A percentile compares a stretch with the other conserved stretches of the same genome.
phyloP scores from a whole-genome alignment of 208 protist species.

The Trichomonas gallinae region DNA sequence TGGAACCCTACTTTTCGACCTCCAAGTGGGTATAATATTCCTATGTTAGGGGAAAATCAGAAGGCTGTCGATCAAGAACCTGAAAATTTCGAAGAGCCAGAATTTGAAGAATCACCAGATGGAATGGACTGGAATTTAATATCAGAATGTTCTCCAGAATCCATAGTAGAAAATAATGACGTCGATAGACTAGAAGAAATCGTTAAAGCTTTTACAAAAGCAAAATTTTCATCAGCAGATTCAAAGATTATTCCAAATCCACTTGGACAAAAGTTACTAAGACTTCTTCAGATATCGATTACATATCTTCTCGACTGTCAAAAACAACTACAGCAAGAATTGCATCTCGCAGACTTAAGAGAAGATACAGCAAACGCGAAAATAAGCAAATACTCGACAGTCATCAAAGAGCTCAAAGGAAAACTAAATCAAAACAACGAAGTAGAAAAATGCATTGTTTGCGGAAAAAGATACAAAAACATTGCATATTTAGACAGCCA shows the following conservation, averaged over 20 bases:
- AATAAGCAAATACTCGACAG: background rate
- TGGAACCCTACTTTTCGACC: too few species aligned
- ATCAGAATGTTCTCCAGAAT: background rate
- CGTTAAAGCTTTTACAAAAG: background rate
- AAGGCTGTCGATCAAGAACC: too few species aligned
- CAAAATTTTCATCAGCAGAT: background rate
- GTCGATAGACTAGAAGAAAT: background rate
- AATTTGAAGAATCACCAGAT: background rate
- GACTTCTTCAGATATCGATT: background rate
- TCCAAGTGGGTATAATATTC: too few species aligned
- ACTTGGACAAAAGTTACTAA: background rate
- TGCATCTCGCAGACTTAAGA: background rate
- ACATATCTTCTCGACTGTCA: conserved; percentile 9
- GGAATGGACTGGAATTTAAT: background rate
- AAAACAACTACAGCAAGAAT: background rate
- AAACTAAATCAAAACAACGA: background rate
- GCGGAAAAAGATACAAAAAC: background rate
- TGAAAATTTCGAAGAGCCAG: too few species aligned
- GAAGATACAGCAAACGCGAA: background rate
- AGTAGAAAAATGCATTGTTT: conserved; percentile 17
- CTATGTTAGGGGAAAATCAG: too few species aligned
- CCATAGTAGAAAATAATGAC: background rate
- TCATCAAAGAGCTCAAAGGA: background rate
- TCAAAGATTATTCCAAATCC: background rate
- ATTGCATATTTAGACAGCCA: background rate